Base-by-base conservation (phyloP, 1,284 basidiomycete genomes). In the Xanthoconium separans region DNA sequence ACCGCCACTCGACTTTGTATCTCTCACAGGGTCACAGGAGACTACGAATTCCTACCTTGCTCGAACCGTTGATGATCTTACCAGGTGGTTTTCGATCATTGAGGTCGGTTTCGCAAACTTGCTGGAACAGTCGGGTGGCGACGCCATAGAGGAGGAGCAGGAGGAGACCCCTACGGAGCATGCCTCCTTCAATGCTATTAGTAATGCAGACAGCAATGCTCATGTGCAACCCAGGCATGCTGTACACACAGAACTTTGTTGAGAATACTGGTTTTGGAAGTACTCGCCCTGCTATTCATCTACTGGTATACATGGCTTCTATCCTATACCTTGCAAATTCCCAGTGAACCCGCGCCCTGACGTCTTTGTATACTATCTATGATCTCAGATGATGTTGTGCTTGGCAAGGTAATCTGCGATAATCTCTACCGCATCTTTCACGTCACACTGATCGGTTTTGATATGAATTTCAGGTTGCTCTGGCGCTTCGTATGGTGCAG, bases 401-500 rank as follows among this genome's bases (percentile, higher is more conserved):
- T 79, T 73, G 51, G 78, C 68, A 59, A 99, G 85, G 77, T 98
- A 98, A 61, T 89, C 80, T 31, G 84, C 82, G 68, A 99, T 95
- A 55, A 84, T 78, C 58, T 81, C 78, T 44, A 98, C 95, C 49
- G 92, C 87, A 53, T 89, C 85, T 39, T 81, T 78, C 44, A 99
- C 88, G 61, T 89, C 84, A 33, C 79, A 81, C 72, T 93, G 82
- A 70, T 91, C 84, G 6, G 96, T 98, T 68, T 83, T 86, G 71
- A 99, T 91, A 75, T 97, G 95, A 56, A 99, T 85, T 73, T 99
- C 97, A 40, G 96, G 87, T 16, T 77, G 77, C 54, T 80, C 78
- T 7, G 97, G 96, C 9, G 87, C 84, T 74, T 99, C 97, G 72
- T 99, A 99, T 10, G 97, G 97, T 4, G 97, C 94, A 36, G 93